Conservation (phyloP, 331 rosid genomes). For the Saraca asoca region DNA sequence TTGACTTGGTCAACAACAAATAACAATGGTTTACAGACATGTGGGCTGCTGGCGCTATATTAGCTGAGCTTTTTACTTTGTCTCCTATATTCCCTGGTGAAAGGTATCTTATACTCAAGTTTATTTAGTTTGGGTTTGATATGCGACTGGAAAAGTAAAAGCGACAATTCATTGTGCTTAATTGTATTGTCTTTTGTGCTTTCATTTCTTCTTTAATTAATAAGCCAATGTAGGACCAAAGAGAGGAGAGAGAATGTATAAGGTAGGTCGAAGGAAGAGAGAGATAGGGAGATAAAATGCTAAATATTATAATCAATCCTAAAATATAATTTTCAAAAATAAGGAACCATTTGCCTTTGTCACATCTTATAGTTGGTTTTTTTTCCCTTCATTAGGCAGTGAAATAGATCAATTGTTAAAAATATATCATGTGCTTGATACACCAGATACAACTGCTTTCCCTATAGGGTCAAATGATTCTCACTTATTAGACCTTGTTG, state of each 20-base stretch:
- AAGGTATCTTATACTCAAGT: constrained; percentile 51
- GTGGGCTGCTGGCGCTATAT: constrained; percentile 92
- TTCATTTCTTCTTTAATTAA: neutral
- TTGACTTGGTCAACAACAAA: constrained; percentile 39
- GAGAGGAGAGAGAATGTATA: no score
- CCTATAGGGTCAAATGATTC: constrained; percentile 55
- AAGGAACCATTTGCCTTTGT: no score
- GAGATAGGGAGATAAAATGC: no score
- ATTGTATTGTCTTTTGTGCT: constrained; percentile 7
- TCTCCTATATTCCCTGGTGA: constrained; percentile 86
- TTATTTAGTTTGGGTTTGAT: constrained; percentile 21
- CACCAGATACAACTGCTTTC: constrained; percentile 63
- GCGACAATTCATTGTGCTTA: constrained; percentile 10
- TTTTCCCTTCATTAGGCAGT: constrained; percentile 50
- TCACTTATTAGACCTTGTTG: constrained; percentile 51
- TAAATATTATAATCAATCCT: no score
- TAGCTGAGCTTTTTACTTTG: constrained; percentile 83
- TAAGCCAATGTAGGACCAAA: neutral
- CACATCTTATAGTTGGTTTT: constrained; percentile 5
- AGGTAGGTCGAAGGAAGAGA: no score
- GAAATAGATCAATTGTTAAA: constrained; percentile 85
- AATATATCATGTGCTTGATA: constrained; percentile 70
- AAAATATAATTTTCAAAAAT: no score
- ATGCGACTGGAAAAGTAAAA: constrained; percentile 21
- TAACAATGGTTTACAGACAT: constrained; percentile 56